phyloP scores from a whole-genome alignment of 148 eudicot genomes.

The Euryodendron excelsum region DNA sequence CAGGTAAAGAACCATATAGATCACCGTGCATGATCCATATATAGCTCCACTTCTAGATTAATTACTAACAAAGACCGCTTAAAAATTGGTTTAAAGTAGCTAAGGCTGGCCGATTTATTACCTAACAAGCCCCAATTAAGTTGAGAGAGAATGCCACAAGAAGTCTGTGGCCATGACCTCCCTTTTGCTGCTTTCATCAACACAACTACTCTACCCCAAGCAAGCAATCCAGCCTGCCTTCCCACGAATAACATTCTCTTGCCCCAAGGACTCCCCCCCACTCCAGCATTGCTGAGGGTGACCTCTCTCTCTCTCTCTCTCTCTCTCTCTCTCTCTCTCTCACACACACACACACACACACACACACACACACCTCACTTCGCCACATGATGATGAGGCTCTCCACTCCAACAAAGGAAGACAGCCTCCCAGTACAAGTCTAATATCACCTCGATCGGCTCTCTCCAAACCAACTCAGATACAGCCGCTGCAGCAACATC shows the following conservation, averaged over 20 bases:
- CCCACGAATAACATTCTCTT: slow-evolving; percentile 92
- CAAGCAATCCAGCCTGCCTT: slow-evolving; percentile 95
- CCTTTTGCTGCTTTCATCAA: slow-evolving; percentile 78
- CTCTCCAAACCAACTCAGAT: slow-evolving; percentile 55
- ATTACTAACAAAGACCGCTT: too few species aligned
- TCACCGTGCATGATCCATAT: too few species aligned
- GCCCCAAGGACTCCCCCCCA: slow-evolving; percentile 97
- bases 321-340: slow-evolving; percentile 54
- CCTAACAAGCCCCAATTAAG: slow-evolving; percentile 77
- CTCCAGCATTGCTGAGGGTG: slow-evolving; percentile 50
- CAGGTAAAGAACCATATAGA: too few species aligned
- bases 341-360: slow-evolving; percentile 62
- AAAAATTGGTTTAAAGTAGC: too few species aligned
- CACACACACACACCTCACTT: slow-evolving; percentile 54
- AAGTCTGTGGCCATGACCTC: slow-evolving; percentile 64
- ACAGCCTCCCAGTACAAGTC: slow-evolving; percentile 84
- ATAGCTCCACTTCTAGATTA: too few species aligned
- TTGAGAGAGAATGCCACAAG: slow-evolving; percentile 87
- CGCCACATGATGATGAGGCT: slow-evolving; percentile 72
- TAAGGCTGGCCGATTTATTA: too few species aligned
- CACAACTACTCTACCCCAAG: slow-evolving; percentile 88
- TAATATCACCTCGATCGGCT: slow-evolving; percentile 55
- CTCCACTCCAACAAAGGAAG: slow-evolving; percentile 33
- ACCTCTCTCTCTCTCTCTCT: too few species aligned
- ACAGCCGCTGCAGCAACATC: slow-evolving; percentile 71